Base-by-base conservation (phyloP, 164 flowering plant genomes). In the Piper longum region DNA sequence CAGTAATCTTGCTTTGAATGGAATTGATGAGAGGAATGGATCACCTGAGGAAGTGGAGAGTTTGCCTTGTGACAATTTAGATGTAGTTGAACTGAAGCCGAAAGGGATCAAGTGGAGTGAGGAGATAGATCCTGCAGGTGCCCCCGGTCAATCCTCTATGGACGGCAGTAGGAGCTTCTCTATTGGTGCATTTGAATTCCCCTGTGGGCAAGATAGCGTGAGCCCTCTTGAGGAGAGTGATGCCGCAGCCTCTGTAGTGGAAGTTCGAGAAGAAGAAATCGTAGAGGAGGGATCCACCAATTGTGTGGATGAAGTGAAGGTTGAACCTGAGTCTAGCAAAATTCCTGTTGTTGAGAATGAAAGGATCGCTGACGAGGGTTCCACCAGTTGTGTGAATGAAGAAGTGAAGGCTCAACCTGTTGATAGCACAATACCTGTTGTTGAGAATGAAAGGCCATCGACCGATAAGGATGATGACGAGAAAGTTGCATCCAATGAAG, bases 361-460 rank as follows among this genome's bases (percentile, higher is more conserved):
- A 4, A 59, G 51, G 16, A 51, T 45, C 16, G 54, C 39, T 60
- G 64, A 60, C 19, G 63, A 52, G 11, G 41, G 19, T 11, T 16
- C 41, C 3, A 54, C 16, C 9, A 39, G 13, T n/a, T 5, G 7
- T 42, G 60, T 66, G 56, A 64, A 60, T 44, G 36, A 26, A 26
- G 66, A 57, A 17, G 16, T 16, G 55, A 45, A 64, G 16, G 13
- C 41, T 18, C 65, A 74, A 36, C 56, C 65, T 68, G 67, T 26
- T 48, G 36, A 13, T 43, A 61, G 39, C 14, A 54, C 42, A 26
- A 57, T 43, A 4, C 16, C n/a, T 56, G 59, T 66, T 41, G 69
- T 54, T 69, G 72, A 72, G 55, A 60, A 64, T 56, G 65, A 44
- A 55, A 55, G 62, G 19, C 54, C 4, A 16, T n/a, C 57, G 0